phyloP scores from a whole-genome alignment of 2,329 filamentous ascomycete species.

The Dothistroma pini region DNA sequence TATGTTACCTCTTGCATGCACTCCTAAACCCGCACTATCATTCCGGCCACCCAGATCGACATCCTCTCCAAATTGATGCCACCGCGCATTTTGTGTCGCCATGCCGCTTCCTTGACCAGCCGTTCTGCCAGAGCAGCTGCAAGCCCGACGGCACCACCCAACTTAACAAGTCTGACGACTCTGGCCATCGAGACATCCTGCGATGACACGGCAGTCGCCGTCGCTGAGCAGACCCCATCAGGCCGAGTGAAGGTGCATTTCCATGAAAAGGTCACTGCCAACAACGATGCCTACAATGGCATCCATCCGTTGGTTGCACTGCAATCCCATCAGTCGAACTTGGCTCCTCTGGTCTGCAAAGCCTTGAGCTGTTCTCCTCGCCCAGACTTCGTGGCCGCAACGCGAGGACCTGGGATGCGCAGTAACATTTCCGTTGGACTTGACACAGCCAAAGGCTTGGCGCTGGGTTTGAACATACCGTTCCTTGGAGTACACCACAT shows the following conservation, averaged over 20 bases:
- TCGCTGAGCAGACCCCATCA: conserved; percentile 48
- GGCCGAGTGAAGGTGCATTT: conserved; percentile 51
- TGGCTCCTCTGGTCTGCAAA: conserved; percentile 64
- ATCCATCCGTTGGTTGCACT: conserved; percentile 76
- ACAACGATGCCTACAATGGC: conserved; percentile 70
- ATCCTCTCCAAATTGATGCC: not conserved
- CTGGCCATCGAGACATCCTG: conserved; percentile 82
- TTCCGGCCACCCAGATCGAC: no score
- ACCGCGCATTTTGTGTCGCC: not conserved
- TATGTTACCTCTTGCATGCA: not conserved
- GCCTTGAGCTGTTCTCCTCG: conserved; percentile 42
- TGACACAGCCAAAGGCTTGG: conserved; percentile 80
- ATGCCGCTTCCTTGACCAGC: not conserved
- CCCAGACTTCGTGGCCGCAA: conserved; percentile 84
- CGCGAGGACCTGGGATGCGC: conserved; percentile 85
- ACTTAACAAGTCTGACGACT: conserved; percentile 38
- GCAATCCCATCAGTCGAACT: conserved; percentile 67
- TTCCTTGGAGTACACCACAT: conserved; percentile 91
- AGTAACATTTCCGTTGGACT: conserved; percentile 74
- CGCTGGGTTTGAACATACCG: conserved; percentile 77
- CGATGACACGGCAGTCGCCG: conserved; percentile 87
- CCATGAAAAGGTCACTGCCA: conserved; percentile 75
- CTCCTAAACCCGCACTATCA: not conserved
- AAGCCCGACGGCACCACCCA: not conserved
- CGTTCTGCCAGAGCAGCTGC: not conserved